Evolutionary conservation across 306 rosid genomes (phyloP).

Genomic region (Vigna trinervia): DNA sequence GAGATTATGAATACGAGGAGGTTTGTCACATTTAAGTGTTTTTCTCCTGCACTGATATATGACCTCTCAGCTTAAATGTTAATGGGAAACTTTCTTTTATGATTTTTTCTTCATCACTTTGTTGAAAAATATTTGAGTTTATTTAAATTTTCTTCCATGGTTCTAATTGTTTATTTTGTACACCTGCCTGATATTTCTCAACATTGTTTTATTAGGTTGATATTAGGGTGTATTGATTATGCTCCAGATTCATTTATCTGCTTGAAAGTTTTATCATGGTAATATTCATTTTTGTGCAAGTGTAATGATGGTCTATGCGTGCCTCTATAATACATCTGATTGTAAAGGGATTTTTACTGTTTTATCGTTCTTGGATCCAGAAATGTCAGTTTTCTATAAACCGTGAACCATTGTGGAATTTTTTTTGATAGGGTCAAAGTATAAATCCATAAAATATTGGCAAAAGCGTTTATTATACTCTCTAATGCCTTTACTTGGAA

Average conservation of each 20-base stretch:
- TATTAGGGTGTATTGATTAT: conserved; percentile 8
- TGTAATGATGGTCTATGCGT: not conserved
- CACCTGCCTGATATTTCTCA: not conserved
- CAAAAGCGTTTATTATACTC: not conserved
- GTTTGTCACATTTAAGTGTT: conserved; percentile 44
- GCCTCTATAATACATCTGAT: not conserved
- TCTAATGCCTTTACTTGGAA: not conserved
- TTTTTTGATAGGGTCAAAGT: not conserved
- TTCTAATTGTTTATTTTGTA: not conserved
- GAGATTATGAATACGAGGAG: conserved; percentile 92
- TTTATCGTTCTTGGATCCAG: conserved; percentile 12
- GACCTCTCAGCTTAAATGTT: not conserved
- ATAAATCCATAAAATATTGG: not conserved
- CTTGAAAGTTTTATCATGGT: conserved; percentile 4
- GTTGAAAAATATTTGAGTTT: conserved; percentile 6
- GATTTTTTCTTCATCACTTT: not conserved
- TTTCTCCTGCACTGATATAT: not conserved
- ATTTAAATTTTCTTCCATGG: not conserved
- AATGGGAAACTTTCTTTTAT: conserved; percentile 2
- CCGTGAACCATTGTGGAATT: not conserved
- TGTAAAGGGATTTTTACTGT: not conserved
- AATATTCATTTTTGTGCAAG: not conserved
- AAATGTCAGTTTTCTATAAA: not conserved
- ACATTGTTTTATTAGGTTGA: not conserved
- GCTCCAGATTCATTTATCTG: not conserved